phyloP scores from a whole-genome alignment of 139 green algal genomes.

The Ettlia oleoabundans region DNA sequence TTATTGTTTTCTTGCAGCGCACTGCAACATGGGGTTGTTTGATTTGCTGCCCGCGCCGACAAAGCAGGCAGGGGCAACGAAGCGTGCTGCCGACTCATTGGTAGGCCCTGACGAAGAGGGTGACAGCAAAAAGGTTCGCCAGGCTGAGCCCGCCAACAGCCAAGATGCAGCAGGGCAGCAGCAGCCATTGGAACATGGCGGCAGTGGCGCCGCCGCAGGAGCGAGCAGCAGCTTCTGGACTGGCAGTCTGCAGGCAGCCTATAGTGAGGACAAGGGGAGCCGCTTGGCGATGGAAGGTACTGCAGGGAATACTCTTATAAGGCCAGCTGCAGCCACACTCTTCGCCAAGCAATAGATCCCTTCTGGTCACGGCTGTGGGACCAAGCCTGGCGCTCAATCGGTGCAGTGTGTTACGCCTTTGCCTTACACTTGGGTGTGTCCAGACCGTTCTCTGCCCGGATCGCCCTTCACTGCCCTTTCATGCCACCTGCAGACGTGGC shows the following conservation, averaged over 20 bases:
- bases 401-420: too few relatives aligned
- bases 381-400: too few relatives aligned
- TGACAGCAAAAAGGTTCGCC: background rate
- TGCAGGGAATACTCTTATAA: too few relatives aligned
- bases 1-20: background rate
- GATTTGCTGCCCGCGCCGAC: conserved; percentile 7
- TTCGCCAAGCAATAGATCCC: too few relatives aligned
- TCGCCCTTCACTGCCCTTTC: background rate
- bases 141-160: background rate
- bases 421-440: too few relatives aligned
- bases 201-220: background rate
- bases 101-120: background rate
- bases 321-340: too few relatives aligned
- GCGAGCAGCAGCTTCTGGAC: background rate
- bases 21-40: conserved; percentile 2
- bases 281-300: conserved; percentile 42
- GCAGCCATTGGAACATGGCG: background rate
- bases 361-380: too few relatives aligned
- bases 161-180: background rate
- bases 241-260: conserved; percentile 7
- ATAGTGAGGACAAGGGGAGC: conserved; percentile 42
- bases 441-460: background rate
- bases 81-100: background rate
- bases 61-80: background rate
- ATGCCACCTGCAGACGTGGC: conserved; percentile 6